phyloP scores from a whole-genome alignment of 2,329 filamentous ascomycete species.

The Calonectria leucothoes region DNA sequence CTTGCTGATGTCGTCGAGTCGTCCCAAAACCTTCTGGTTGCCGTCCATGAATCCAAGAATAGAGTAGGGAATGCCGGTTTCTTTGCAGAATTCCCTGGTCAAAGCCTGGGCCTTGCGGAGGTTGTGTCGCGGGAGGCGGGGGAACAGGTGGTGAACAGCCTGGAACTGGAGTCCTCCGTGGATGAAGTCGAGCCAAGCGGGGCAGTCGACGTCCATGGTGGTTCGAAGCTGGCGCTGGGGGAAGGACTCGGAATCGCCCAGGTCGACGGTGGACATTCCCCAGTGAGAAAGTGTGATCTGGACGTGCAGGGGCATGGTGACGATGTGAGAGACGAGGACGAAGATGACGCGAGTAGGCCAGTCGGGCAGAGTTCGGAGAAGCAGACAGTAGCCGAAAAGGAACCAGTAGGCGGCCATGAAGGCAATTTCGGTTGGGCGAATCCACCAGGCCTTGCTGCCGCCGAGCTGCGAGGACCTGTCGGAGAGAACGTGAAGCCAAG shows the following conservation, averaged over 20 bases:
- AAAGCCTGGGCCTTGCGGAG: slow-evolving; percentile 69
- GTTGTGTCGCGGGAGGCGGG: slow-evolving; percentile 76
- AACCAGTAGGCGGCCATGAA: slow-evolving; percentile 75
- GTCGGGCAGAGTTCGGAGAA: slow-evolving; percentile 70
- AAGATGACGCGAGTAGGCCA: slow-evolving; percentile 69
- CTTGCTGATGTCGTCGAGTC: slow-evolving; percentile 68
- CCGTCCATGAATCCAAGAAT: slow-evolving; percentile 72
- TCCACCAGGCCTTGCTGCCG: slow-evolving; percentile 71
- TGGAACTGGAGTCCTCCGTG: slow-evolving; percentile 81
- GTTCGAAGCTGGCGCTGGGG: slow-evolving; percentile 77
- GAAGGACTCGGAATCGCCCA: slow-evolving; percentile 74
- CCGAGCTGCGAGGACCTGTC: slow-evolving; percentile 67
- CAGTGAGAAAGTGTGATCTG: slow-evolving; percentile 81
- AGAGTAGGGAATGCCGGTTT: slow-evolving; percentile 72
- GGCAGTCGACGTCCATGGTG: slow-evolving; percentile 81
- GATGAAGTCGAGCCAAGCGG: slow-evolving; percentile 77
- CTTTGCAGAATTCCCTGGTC: slow-evolving; percentile 72
- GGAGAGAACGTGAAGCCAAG: slow-evolving; percentile 73
- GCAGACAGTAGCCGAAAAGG: slow-evolving; percentile 73
- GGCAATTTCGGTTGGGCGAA: slow-evolving; percentile 72
- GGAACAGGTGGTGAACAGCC: slow-evolving; percentile 77
- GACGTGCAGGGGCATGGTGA: slow-evolving; percentile 76
- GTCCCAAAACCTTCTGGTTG: slow-evolving; percentile 63
- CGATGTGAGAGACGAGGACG: slow-evolving; percentile 71
- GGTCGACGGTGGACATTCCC: slow-evolving; percentile 75